These are phyloP conservation scores for Ashbya aceris DNA, from an alignment of 1,139 yeast species.

Conservation along the genomic window DNA sequence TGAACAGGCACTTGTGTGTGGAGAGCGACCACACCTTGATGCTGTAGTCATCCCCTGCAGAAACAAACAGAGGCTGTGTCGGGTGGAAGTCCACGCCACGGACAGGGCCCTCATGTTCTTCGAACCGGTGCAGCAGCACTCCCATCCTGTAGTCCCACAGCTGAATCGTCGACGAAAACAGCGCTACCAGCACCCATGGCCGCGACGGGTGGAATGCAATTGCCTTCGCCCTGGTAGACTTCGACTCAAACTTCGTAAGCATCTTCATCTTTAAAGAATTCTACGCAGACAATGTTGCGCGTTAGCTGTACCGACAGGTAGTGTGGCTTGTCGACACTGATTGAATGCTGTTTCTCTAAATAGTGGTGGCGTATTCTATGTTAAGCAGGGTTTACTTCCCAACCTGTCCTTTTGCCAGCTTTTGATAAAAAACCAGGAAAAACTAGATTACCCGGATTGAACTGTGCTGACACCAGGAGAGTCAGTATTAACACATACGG, in stretches of 20 bases:
- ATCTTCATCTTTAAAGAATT: slow-evolving; percentile 64
- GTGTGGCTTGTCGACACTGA: too few species aligned
- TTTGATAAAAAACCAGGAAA: not conserved
- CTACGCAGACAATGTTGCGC: not conserved
- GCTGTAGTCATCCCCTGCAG: slow-evolving; percentile 95
- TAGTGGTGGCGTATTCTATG: too few species aligned
- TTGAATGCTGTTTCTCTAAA: too few species aligned
- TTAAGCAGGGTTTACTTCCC: not conserved
- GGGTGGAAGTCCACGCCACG: slow-evolving; percentile 95
- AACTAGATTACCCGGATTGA: not conserved
- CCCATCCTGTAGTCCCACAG: slow-evolving; percentile 99
- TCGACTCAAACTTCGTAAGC: slow-evolving; percentile 96
- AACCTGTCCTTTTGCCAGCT: slow-evolving; percentile 2
- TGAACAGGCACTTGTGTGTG: slow-evolving; percentile 83
- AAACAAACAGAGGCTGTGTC: slow-evolving; percentile 91
- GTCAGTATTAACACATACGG: not conserved
- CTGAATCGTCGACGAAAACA: slow-evolving; percentile 91
- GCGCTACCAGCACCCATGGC: slow-evolving; percentile 94
- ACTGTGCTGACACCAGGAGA: not conserved
- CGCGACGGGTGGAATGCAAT: slow-evolving; percentile 91
- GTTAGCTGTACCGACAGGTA: too few species aligned
- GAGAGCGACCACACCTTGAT: slow-evolving; percentile 94
- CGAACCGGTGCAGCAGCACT: slow-evolving; percentile 88
- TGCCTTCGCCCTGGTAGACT: slow-evolving; percentile 97
- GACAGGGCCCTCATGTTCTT: slow-evolving; percentile 98